phyloP scores from a whole-genome alignment of 306 rosid genomes.

The Corylus avellana region DNA sequence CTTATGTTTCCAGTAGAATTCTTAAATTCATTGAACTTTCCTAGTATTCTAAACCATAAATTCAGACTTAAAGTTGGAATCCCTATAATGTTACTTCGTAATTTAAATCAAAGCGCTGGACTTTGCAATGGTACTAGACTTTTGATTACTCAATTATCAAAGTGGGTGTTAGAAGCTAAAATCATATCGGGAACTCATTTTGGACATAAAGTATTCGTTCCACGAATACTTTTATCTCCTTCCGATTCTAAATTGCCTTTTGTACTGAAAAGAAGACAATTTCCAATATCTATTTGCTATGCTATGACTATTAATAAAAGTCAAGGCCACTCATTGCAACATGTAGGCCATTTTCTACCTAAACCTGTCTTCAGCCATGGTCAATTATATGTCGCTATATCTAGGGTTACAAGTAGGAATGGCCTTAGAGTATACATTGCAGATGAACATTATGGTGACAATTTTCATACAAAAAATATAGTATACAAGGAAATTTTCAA shows the following conservation, averaged over 20 bases:
- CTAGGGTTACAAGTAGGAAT: not conserved
- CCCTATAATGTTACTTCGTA: not conserved
- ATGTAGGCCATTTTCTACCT: no score
- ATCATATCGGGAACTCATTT: not conserved
- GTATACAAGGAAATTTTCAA: not conserved
- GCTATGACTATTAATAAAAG: no score
- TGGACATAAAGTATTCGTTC: not conserved
- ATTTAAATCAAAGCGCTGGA: not conserved
- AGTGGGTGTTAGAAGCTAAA: not conserved
- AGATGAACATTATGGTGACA: not conserved
- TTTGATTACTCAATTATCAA: not conserved
- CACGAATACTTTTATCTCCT: not conserved
- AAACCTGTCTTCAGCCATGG: no score
- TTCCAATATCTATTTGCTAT: no score
- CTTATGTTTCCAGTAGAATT: not conserved
- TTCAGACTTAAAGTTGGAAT: not conserved
- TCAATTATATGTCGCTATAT: no score
- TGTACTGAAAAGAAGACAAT: no score
- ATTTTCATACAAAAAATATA: not conserved
- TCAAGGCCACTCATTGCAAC: no score
- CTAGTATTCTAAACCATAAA: not conserved
- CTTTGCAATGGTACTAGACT: not conserved
- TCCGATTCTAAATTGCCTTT: not conserved
- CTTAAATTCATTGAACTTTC: not conserved
- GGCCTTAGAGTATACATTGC: not conserved